phyloP scores from a whole-genome alignment of 805 yeast genomes.

The Zygosaccharomyces bailii region DNA sequence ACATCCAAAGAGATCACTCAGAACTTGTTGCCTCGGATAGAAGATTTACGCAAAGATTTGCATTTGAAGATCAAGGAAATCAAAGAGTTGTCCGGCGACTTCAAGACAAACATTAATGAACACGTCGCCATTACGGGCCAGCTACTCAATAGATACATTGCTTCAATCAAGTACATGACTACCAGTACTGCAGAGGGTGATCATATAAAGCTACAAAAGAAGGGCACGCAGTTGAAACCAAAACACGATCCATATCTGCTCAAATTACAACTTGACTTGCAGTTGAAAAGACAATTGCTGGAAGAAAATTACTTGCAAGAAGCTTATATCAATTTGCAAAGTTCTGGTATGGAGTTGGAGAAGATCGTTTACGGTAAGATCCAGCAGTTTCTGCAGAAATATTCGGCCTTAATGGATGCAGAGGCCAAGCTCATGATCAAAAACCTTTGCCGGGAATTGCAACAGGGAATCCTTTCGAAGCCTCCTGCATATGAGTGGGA shows the following conservation, averaged over 20 bases:
- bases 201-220: constrained; percentile 19
- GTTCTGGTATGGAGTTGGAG: constrained; percentile 61
- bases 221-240: constrained; percentile 32
- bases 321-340: constrained; percentile 60
- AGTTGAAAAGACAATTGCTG: constrained; percentile 55
- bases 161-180: constrained; percentile 43
- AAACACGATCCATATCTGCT: constrained; percentile 61
- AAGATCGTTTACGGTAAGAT: constrained; percentile 60
- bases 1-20: constrained; percentile 53
- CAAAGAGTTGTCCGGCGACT: constrained; percentile 60
- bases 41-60: constrained; percentile 63
- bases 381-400: constrained; percentile 53
- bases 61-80: constrained; percentile 77
- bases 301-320: constrained; percentile 67
- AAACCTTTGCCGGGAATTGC: constrained; percentile 44
- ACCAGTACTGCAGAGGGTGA: constrained; percentile 35
- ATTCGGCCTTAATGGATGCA: constrained; percentile 48
- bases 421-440: constrained; percentile 55
- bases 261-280: constrained; percentile 59
- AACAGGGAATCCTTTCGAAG: constrained; percentile 47
- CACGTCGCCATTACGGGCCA: constrained; percentile 65
- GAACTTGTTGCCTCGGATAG: constrained; percentile 55
- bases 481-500: constrained; percentile 71
- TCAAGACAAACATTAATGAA: constrained; percentile 54
- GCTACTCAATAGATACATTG: constrained; percentile 45